Percentiles rank a stretch among this genome's conserved stretches.
phyloP scores from a whole-genome alignment of 192 early-diverging fungal species.

The Dimargaris cristalligena region DNA sequence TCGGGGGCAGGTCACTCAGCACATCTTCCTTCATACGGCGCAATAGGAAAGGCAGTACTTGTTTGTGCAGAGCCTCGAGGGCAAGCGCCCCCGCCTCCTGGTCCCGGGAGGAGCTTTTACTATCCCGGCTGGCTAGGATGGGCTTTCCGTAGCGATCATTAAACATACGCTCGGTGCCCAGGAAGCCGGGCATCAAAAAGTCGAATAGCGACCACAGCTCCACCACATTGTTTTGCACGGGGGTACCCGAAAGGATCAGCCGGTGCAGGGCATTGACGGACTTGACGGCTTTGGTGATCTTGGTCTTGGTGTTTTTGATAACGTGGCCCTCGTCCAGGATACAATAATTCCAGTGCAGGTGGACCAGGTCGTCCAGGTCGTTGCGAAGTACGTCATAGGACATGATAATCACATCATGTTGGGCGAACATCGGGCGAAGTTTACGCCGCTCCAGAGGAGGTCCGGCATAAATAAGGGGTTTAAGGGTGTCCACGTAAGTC shows the following conservation, averaged over 20 bases:
- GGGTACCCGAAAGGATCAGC: constrained; percentile 91
- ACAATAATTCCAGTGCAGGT: constrained; percentile 80
- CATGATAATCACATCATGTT: constrained; percentile 72
- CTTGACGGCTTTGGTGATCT: constrained; percentile 87
- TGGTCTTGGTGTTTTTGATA: constrained; percentile 90
- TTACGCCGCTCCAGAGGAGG: constrained; percentile 54
- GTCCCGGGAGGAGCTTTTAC: constrained; percentile 41
- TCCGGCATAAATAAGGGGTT: constrained; percentile 75
- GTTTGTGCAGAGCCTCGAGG: constrained; percentile 85
- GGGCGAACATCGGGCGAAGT: constrained; percentile 32
- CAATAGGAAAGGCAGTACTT: constrained; percentile 89
- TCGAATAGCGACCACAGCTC: constrained; percentile 98
- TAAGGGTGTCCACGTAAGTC: constrained; percentile 56
- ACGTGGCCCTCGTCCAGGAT: constrained; percentile 96
- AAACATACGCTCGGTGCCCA: constrained; percentile 88
- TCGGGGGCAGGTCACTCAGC: constrained; percentile 87
- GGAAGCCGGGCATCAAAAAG: constrained; percentile 96
- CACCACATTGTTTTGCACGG: constrained; percentile 93
- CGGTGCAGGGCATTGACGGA: constrained; percentile 71
- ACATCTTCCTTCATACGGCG: constrained; percentile 97
- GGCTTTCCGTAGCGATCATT: constrained; percentile 88
- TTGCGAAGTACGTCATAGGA: constrained; percentile 96
- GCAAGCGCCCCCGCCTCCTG: constrained; percentile 35
- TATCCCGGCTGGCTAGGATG: constrained; percentile 76
- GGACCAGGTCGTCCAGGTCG: constrained; percentile 68